phyloP scores from a whole-genome alignment of 305 asterid species.

The Ajuga reptans region DNA sequence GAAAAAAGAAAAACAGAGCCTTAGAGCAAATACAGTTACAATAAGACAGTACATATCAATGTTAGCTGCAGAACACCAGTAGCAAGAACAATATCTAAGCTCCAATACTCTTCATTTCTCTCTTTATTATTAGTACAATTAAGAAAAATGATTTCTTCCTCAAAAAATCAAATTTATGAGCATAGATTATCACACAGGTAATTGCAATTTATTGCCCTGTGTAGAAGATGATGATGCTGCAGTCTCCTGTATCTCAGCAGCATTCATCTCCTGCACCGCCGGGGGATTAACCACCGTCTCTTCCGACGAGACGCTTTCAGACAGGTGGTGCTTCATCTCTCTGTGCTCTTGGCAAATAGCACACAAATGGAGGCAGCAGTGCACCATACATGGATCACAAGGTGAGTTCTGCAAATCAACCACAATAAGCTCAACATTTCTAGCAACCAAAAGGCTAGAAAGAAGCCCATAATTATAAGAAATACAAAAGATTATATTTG shows the following conservation, averaged over 20 bases:
- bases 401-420: constrained; percentile 54
- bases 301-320: constrained; percentile 24
- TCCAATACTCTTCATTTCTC: not conserved
- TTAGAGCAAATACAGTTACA: too few relatives aligned
- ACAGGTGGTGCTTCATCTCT: constrained; percentile 50
- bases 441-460: not conserved
- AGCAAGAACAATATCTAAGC: not conserved
- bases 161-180: not conserved
- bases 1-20: too few relatives aligned
- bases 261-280: constrained; percentile 51
- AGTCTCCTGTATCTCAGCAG: constrained; percentile 20
- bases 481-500: too few relatives aligned
- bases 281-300: constrained; percentile 51
- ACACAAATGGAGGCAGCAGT: constrained; percentile 79
- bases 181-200: constrained; percentile 24
- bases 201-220: constrained; percentile 31
- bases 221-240: constrained; percentile 31
- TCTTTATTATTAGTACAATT: not conserved
- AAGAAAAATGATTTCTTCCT: not conserved
- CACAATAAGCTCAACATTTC: not conserved
- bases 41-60: not conserved
- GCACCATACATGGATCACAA: constrained; percentile 73
- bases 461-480: too few relatives aligned
- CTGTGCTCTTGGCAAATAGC: constrained; percentile 80
- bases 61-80: too few relatives aligned